These are phyloP conservation scores for Microdochium paspali DNA, from an alignment of 2,329 filamentous ascomycete species.

Conservation along the genomic window DNA sequence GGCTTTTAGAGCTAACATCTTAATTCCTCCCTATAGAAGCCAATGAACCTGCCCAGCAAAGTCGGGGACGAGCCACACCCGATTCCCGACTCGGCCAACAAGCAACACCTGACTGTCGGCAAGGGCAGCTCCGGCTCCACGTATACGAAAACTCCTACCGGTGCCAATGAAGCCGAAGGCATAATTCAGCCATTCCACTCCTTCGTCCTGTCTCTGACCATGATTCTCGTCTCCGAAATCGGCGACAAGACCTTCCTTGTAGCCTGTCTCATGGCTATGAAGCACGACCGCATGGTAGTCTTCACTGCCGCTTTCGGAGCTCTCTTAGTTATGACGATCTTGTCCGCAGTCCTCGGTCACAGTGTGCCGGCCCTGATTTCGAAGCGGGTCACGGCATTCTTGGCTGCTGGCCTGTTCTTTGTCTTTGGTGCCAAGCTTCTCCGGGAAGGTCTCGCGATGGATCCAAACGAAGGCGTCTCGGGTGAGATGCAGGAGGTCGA, in stretches of 20 bases:
- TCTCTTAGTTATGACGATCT: conserved; percentile 85
- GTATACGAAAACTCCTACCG: conserved; percentile 19
- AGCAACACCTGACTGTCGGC: conserved; percentile 49
- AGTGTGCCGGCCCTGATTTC: conserved; percentile 84
- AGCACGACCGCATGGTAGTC: conserved; percentile 84
- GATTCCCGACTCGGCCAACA: conserved; percentile 55
- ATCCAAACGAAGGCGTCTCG: conserved; percentile 79
- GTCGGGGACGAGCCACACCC: conserved; percentile 67
- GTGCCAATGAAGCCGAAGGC: conserved; percentile 36
- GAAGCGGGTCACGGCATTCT: conserved; percentile 80
- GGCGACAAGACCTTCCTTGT: conserved; percentile 98
- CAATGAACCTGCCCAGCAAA: conserved; percentile 68
- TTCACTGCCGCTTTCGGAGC: conserved; percentile 93
- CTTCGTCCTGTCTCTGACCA: conserved; percentile 83
- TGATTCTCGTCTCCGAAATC: conserved; percentile 95
- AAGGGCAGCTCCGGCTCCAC: conserved; percentile 24
- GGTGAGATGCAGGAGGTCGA: conserved; percentile 98
- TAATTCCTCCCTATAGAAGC: conserved; percentile 49
- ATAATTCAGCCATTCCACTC: conserved; percentile 79
- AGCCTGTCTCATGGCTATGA: conserved; percentile 98
- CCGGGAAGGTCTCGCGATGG: conserved; percentile 81
- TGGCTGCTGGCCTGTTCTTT: conserved; percentile 78
- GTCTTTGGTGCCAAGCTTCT: conserved; percentile 81
- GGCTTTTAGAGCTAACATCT: no score
- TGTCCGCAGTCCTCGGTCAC: conserved; percentile 88